These are phyloP conservation scores for Hyaloscypha finlandica DNA, from an alignment of 495 filamentous ascomycete genomes.

Conservation along the genomic window DNA sequence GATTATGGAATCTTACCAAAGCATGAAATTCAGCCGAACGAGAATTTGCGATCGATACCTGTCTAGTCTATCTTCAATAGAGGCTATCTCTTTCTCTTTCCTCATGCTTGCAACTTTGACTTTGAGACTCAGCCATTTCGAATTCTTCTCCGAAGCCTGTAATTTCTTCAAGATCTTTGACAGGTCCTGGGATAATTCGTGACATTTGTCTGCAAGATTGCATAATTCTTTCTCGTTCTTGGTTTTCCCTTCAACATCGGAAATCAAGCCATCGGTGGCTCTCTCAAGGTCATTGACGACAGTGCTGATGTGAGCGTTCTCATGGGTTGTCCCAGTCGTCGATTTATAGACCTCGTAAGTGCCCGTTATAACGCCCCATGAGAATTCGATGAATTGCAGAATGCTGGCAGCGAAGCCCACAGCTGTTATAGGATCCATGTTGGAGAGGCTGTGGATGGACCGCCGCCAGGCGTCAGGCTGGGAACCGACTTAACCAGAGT, in stretches of 20 bases:
- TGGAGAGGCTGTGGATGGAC: too few species aligned
- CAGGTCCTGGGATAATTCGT: background rate
- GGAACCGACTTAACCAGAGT: too few species aligned
- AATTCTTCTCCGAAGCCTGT: too few species aligned
- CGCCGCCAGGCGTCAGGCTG: too few species aligned
- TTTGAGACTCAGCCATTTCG: background rate
- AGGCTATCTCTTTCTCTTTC: constrained; percentile 13
- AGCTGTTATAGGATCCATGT: background rate
- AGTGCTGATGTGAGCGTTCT: background rate
- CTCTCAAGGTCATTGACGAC: background rate
- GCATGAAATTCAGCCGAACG: constrained; percentile 9
- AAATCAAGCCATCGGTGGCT: too few species aligned
- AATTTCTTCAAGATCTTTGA: background rate
- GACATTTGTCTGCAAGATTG: background rate
- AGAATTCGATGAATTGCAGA: background rate
- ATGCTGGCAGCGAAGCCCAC: background rate
- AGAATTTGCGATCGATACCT: constrained; percentile 7
- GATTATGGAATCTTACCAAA: background rate
- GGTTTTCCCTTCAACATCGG: too few species aligned
- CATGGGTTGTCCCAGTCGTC: background rate
- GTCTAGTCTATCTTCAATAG: constrained; percentile 7
- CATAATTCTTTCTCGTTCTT: background rate
- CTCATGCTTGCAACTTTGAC: constrained; percentile 3
- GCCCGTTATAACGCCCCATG: background rate
- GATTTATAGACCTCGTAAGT: background rate